Evolutionary conservation across 176 grass and related monocot genomes (phyloP).

Genomic region (maize (Zea mays)): Zm-B73-REFERENCE-NAM-5.0 NC_050097.1:23259501-23260000

Average conservation of each 20-base stretch:
- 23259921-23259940: background rate
- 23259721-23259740: background rate
- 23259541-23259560: no score
- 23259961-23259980: background rate
- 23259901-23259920: background rate
- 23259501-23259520: no score
- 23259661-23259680: no score
- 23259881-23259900: background rate
- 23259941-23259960: background rate
- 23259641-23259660: no score
- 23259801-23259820: fast-evolving
- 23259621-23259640: no score
- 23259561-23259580: no score
- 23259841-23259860: background rate
- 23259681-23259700: background rate
- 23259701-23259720: background rate
- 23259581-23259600: no score
- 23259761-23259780: background rate
- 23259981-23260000: background rate
- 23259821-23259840: background rate
- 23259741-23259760: background rate
- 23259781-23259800: background rate
- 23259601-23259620: no score
- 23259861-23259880: background rate
- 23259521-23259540: no score